Conservation (phyloP, 2,329 filamentous ascomycete genomes). For the Penicillium aurantiogriseum region DNA sequence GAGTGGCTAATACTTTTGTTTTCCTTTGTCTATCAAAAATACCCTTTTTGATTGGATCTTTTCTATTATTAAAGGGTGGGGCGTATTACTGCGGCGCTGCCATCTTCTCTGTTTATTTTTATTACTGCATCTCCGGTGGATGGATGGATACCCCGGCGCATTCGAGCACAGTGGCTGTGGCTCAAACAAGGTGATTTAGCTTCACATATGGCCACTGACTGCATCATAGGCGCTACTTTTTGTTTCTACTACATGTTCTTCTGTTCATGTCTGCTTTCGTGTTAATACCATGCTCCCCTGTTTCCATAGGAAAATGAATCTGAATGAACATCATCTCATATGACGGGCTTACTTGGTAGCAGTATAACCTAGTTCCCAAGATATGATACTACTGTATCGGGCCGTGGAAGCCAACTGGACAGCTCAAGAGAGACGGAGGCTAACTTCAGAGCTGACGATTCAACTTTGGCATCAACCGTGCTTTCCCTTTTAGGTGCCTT, state of each 20-base stretch:
- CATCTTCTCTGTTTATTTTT: neutral
- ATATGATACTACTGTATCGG: too few relatives aligned
- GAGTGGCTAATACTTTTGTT: neutral
- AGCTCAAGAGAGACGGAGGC: too few relatives aligned
- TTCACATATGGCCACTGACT: neutral
- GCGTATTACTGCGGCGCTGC: neutral
- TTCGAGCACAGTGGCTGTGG: neutral
- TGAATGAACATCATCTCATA: too few relatives aligned
- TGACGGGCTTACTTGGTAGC: too few relatives aligned
- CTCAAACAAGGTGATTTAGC: neutral
- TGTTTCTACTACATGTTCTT: neutral
- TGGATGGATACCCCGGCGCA: constrained; percentile 24
- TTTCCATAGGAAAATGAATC: neutral
- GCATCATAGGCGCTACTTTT: constrained; percentile 6
- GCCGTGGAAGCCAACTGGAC: too few relatives aligned
- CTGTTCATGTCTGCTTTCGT: neutral
- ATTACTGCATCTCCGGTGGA: constrained; percentile 10
- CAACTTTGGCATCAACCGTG: too few relatives aligned
- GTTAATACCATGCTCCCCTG: neutral
- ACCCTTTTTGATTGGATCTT: constrained; percentile 1
- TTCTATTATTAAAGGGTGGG: neutral
- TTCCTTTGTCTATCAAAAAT: neutral
- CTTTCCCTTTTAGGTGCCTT: too few relatives aligned
- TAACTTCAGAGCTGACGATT: too few relatives aligned
- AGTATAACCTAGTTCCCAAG: too few relatives aligned